Evolutionary conservation across 148 eudicot species (phyloP), one percentile per base, ranked within the genome.

Genomic region (Mesembryanthemum crystallinum): DNA sequence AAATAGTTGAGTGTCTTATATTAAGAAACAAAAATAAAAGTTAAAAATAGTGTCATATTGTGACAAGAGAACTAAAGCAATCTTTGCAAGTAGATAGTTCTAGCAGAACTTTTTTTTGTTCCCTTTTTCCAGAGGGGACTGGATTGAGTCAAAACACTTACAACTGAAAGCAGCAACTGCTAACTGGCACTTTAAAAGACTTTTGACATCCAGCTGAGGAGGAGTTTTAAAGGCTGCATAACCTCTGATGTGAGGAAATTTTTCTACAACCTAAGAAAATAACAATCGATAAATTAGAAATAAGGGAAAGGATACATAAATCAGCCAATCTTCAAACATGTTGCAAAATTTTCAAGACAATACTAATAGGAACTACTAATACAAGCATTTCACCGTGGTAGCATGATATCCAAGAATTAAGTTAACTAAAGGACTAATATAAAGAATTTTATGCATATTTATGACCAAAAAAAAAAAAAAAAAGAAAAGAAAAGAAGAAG

Each of bases 181-280:
- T 76, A 95, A 76, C 77, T 95, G 99, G 80, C 88, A 86, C 82
- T 90, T 95, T 62, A 92, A 76, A 76, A 90, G 72, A 80, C 78
- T 82, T 79, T 82, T 80, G 54, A 78, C 76, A 82, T 90, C 94
- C 81, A 85, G 69, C 43, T 76, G 62, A 24, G 86, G 73, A 68
- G 99, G 96, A 61, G 85, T 81, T 78, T 71, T 88, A 58, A 86
- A 87, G 29, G 90, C 85, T 73, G 63, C 83, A 77, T 87, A 90
- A 72, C 85, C 94, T 84, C 69, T 80, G 63, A 95, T 88, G 75
- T 95, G 99, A 65, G 99, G 99, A 85, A 92, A 95, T 58, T 92
- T 95, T 73, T 90, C 88, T 60, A 72, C 78, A n/a, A 92, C 99
- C 99, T 95, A 82, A 62, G 42, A 71, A 67, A 28, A 74, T 14